Conservation (phyloP, 78 protist genomes). For the Dictyostelium firmibasis region DNA sequence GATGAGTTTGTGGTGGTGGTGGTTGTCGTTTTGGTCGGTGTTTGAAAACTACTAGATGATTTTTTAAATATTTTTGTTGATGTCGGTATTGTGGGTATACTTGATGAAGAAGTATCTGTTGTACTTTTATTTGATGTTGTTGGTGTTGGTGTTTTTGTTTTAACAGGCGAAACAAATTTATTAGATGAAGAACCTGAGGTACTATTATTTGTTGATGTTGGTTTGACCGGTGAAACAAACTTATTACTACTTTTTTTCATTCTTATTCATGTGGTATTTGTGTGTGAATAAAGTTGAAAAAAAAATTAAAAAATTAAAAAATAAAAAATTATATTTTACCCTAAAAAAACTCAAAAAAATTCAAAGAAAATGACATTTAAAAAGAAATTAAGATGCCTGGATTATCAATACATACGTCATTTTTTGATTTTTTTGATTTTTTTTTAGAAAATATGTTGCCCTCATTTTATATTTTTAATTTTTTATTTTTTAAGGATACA, state of each 20-base stretch:
- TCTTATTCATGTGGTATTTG: background rate
- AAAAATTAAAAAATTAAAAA: background rate
- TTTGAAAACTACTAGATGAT: background rate
- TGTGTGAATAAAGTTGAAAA: background rate
- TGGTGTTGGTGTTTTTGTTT: background rate
- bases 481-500: no score
- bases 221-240: constrained; percentile 14
- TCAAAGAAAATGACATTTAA: no score
- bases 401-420: no score
- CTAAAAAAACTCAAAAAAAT: no score
- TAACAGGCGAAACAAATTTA: background rate
- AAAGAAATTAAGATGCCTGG: no score
- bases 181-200: background rate
- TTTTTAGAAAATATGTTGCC: no score
- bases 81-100: background rate
- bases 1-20: background rate
- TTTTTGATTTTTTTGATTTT: no score
- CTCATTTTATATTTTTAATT: no score
- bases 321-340: background rate
- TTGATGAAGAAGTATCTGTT: background rate
- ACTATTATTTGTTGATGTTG: background rate
- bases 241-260: background rate
- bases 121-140: background rate
- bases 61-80: background rate
- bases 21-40: background rate